These are phyloP conservation scores for Hyaloscypha bicolor DNA, from an alignment of 495 filamentous ascomycete species.

Conservation along the genomic window DNA sequence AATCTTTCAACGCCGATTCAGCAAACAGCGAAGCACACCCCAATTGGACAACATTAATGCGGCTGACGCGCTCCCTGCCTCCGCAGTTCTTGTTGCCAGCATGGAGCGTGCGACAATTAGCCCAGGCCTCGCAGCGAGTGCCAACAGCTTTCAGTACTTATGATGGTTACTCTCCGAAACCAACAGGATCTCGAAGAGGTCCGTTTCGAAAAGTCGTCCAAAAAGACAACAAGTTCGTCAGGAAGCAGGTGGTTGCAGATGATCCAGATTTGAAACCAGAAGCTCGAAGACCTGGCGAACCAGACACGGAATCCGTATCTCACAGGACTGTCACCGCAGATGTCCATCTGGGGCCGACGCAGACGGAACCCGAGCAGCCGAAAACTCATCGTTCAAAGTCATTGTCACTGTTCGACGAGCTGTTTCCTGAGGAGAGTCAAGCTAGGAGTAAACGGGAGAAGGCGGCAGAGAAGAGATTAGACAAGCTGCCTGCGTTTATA, in stretches of 20 bases:
- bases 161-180: not conserved
- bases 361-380: not conserved
- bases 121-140: slow-evolving; percentile 27
- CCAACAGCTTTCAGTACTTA: not conserved
- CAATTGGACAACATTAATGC: slow-evolving; percentile 39
- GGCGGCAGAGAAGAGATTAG: slow-evolving; percentile 18
- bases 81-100: slow-evolving; percentile 41
- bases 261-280: not conserved
- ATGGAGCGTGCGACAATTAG: slow-evolving; percentile 32
- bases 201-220: too few species aligned
- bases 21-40: slow-evolving; percentile 17
- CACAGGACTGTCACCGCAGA: not conserved
- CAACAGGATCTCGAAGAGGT: not conserved
- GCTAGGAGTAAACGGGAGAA: slow-evolving; percentile 3
- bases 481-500: slow-evolving; percentile 29
- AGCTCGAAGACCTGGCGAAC: not conserved
- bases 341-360: not conserved
- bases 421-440: slow-evolving; percentile 56
- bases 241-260: too few species aligned
- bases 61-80: slow-evolving; percentile 38
- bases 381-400: not conserved
- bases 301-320: not conserved
- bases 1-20: slow-evolving; percentile 5
- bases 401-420: slow-evolving; percentile 54
- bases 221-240: too few species aligned